phyloP scores from a whole-genome alignment of 2,329 filamentous ascomycete species.

The Alternaria tenuissima region DNA sequence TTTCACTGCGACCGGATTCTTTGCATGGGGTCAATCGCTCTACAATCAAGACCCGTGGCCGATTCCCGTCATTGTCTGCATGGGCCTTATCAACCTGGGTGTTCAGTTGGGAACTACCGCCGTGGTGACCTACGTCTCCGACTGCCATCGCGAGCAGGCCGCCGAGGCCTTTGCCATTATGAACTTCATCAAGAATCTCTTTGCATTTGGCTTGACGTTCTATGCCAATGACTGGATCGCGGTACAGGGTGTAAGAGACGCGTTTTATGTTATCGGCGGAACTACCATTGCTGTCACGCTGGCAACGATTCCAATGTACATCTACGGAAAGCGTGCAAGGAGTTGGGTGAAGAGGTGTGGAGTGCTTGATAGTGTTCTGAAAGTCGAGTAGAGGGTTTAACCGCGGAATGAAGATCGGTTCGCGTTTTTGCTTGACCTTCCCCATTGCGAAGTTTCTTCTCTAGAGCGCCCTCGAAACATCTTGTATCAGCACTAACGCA shows the following conservation, averaged over 20 bases:
- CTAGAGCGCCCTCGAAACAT: background rate
- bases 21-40: slow-evolving; percentile 33
- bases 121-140: slow-evolving; percentile 34
- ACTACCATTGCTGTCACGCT: slow-evolving; percentile 32
- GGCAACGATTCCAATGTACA: slow-evolving; percentile 36
- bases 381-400: background rate
- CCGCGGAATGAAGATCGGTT: background rate
- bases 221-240: slow-evolving; percentile 36
- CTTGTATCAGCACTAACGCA: background rate
- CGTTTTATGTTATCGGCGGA: slow-evolving; percentile 34
- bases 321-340: slow-evolving; percentile 35
- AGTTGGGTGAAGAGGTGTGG: slow-evolving; percentile 45
- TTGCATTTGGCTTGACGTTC: slow-evolving; percentile 35
- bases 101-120: slow-evolving; percentile 33
- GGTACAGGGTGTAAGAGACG: slow-evolving; percentile 27
- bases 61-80: slow-evolving; percentile 36
- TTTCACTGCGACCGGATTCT: slow-evolving; percentile 35
- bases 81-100: slow-evolving; percentile 38
- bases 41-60: slow-evolving; percentile 33
- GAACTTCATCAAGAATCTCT: slow-evolving; percentile 40
- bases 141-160: slow-evolving; percentile 35
- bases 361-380: slow-evolving; percentile 29
- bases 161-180: slow-evolving; percentile 38
- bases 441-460: background rate
- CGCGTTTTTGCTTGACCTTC: background rate